phyloP scores from a whole-genome alignment of 805 yeast species.

The Monosporozyma yasuniensis region DNA sequence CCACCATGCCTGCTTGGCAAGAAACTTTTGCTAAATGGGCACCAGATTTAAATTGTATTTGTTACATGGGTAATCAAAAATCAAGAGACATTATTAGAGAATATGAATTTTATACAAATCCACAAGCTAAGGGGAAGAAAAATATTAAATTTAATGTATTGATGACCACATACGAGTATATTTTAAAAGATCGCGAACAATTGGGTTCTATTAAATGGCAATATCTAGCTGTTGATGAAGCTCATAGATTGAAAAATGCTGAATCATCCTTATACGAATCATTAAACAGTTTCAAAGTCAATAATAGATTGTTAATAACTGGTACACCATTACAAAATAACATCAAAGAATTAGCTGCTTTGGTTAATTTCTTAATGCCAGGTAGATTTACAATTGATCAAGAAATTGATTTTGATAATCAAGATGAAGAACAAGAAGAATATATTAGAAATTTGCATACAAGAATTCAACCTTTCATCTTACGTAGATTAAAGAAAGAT shows the following conservation, averaged over 20 bases:
- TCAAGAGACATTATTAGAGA: constrained; percentile 78
- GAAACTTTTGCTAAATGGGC: constrained; percentile 98
- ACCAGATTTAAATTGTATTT: constrained; percentile 88
- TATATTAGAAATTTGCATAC: constrained; percentile 80
- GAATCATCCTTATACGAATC: constrained; percentile 91
- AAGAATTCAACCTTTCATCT: constrained; percentile 81
- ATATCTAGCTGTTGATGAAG: constrained; percentile 95
- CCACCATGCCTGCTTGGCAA: constrained; percentile 98
- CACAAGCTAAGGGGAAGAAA: constrained; percentile 35
- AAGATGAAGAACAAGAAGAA: constrained; percentile 76
- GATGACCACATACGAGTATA: constrained; percentile 92
- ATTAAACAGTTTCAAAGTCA: constrained; percentile 67
- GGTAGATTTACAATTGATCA: constrained; percentile 84
- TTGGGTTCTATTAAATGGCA: constrained; percentile 88
- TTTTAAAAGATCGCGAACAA: constrained; percentile 76
- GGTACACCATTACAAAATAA: constrained; percentile 98
- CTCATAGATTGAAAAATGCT: constrained; percentile 90
- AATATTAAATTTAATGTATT: constrained; percentile 87
- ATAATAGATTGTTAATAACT: constrained; percentile 81
- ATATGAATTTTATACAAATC: constrained; percentile 68
- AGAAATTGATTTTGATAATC: constrained; percentile 90
- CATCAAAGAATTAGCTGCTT: constrained; percentile 88
- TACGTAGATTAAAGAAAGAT: constrained; percentile 90
- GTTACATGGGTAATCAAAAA: constrained; percentile 84
- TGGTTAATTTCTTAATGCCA: constrained; percentile 93